phyloP scores from a whole-genome alignment of 108 stramenopile genomes.

The Phaeodactylum tricornutum region DNA sequence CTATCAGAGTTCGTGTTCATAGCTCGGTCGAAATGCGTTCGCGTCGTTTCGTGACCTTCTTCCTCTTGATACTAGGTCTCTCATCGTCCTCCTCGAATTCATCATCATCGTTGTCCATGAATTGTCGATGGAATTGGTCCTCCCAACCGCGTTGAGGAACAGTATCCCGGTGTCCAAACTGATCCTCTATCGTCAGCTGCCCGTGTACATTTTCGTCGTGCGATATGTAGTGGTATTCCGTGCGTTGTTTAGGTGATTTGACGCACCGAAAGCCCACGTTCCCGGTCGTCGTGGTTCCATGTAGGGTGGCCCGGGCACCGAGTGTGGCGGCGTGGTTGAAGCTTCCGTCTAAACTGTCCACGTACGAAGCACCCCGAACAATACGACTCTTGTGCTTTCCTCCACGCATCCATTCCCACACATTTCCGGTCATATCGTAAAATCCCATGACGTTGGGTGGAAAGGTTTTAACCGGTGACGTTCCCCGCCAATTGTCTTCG shows the following conservation, averaged over 20 bases:
- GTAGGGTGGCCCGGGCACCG: conserved; percentile 65
- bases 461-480: conserved; percentile 72
- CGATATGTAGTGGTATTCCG: conserved; percentile 61
- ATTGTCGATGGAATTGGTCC: conserved; percentile 18
- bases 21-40: conserved; percentile 31
- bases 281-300: conserved; percentile 76
- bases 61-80: conserved; percentile 17
- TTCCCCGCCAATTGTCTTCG: conserved; percentile 79
- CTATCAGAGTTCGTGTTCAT: conserved; percentile 7
- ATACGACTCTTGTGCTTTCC: conserved; percentile 82
- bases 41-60: conserved; percentile 26
- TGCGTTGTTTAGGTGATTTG: conserved; percentile 54
- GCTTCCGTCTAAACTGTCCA: conserved; percentile 75
- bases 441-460: conserved; percentile 77
- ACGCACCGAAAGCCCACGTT: conserved; percentile 83
- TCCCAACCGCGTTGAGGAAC: conserved; percentile 40
- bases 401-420: conserved; percentile 91
- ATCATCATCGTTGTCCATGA: conserved; percentile 39
- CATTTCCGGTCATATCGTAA: conserved; percentile 89
- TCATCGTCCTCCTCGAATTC: conserved; percentile 9
- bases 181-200: conserved; percentile 54
- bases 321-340: conserved; percentile 81
- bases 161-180: conserved; percentile 42
- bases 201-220: conserved; percentile 57
- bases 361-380: conserved; percentile 80